Base-by-base conservation (phyloP, 148 eudicot genomes). In the Vaccinium vitisidaea region DNA sequence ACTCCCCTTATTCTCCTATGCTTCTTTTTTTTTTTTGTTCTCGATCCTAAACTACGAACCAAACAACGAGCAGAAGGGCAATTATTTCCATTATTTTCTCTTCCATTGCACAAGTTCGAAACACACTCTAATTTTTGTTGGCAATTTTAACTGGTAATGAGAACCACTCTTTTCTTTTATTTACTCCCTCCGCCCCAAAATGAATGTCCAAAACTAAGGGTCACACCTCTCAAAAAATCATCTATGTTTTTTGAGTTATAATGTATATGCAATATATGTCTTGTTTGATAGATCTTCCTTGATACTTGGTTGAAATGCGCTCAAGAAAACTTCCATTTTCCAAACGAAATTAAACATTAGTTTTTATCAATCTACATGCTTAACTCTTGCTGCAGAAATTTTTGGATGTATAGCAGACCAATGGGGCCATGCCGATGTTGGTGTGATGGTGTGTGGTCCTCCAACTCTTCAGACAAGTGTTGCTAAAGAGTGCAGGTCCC, bases 391-490 rank as follows among this genome's bases (percentile, higher is more conserved):
- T 92, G 92, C 92, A 96, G 99, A 90, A 70, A 93, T 92, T 1
- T 93, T 96, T 74, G 92, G 84, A 81, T 84, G 89, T 8, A 46
- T 89, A 54, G 83, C 93, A 13, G 91, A 91, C 21, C 82, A 83
- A 23, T 94, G 93, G 94, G 97, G 97, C n/a, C 83, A 89, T 46
- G 93, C 87, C 23, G 94, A 96, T 77, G 88, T 92, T 10, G 99
- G 99, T 70, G 98, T 96, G 46, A 89, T 96, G n/a, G 93, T 93
- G 14, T 94, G 98, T 79, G 99, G 99, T 9, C 99, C 99, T 75
- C 87, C 87, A 49, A 86, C 92, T 46, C 95, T 96, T 58, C 92
- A 92, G 71, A 85, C 93, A 16, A 92, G 92, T 75, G 92, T 94
- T 85, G 98, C 99, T n/a, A 88, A 85, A 77, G 95, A 88, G 83